Percentiles rank a stretch among this genome's conserved stretches.
Conservation (phyloP, 176 grass and related monocot genomes). For the Cenchrus americanus region DNA sequence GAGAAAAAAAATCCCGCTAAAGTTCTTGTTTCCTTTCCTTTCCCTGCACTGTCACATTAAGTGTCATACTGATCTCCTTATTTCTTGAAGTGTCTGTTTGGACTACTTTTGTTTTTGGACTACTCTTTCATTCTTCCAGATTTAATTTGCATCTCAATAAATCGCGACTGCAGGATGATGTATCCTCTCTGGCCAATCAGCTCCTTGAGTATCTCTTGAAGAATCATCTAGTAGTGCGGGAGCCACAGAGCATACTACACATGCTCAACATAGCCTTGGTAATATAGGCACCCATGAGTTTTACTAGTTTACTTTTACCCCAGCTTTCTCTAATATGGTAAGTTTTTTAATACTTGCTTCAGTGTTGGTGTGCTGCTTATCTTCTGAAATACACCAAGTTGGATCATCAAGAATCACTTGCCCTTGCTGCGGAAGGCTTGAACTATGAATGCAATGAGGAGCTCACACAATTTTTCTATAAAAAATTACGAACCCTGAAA, state of each 20-base stretch:
- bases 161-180: slow-evolving; percentile 61
- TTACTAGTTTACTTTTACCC: slow-evolving; percentile 35
- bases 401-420: slow-evolving; percentile 58
- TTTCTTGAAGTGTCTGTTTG: slow-evolving; percentile 7
- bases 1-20: not conserved
- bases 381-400: slow-evolving; percentile 59
- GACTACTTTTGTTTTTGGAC: slow-evolving; percentile 9
- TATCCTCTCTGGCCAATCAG: slow-evolving; percentile 42
- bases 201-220: slow-evolving; percentile 74
- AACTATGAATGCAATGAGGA: slow-evolving; percentile 59
- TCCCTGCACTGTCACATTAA: not conserved
- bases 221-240: slow-evolving; percentile 67
- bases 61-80: slow-evolving; percentile 12
- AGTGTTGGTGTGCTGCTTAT: slow-evolving; percentile 90
- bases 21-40: not conserved
- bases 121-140: slow-evolving; percentile 15
- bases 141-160: slow-evolving; percentile 12
- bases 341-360: slow-evolving; percentile 37
- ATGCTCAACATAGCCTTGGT: slow-evolving; percentile 79
- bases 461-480: slow-evolving; percentile 48
- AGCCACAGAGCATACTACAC: slow-evolving; percentile 63
- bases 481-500: slow-evolving; percentile 45
- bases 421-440: slow-evolving; percentile 64
- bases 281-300: slow-evolving; percentile 21
- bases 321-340: slow-evolving; percentile 21